Conservation (phyloP, 768 basidiomycete genomes). For the Mycena rosella region DNA sequence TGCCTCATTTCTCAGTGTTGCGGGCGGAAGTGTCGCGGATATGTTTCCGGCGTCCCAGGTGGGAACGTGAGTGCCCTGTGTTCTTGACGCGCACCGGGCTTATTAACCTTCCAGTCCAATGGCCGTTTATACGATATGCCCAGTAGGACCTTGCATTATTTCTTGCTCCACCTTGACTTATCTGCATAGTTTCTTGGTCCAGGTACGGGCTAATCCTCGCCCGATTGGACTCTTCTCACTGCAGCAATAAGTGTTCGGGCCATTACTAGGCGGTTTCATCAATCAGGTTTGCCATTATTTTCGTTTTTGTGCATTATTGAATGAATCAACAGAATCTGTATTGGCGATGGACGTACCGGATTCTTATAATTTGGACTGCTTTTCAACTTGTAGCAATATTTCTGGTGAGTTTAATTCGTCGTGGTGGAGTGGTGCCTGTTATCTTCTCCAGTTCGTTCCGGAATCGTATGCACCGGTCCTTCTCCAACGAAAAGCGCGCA, state of each 20-base stretch:
- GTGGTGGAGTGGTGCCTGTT: background rate
- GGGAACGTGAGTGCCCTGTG: conserved; percentile 57
- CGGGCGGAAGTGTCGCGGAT: conserved; percentile 69
- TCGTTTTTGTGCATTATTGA: background rate
- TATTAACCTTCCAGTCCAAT: conserved; percentile 51
- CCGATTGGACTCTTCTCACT: background rate
- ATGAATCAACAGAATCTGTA: conserved; percentile 55
- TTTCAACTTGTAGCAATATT: conserved; percentile 64
- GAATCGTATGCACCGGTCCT: conserved; percentile 80
- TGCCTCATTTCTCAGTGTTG: conserved; percentile 68
- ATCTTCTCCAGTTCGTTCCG: conserved; percentile 66
- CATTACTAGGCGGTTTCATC: conserved; percentile 64
- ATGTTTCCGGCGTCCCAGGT: conserved; percentile 69
- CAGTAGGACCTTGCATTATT: conserved; percentile 61
- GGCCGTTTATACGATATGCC: conserved; percentile 69
- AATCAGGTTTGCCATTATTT: conserved; percentile 63
- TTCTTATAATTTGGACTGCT: conserved; percentile 78
- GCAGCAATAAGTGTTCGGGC: conserved; percentile 7
- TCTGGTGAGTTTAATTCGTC: conserved; percentile 53
- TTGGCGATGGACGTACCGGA: conserved; percentile 86
- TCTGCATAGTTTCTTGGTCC: conserved; percentile 33
- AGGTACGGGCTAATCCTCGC: conserved; percentile 8
- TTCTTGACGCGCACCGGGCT: background rate
- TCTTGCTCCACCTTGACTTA: background rate
- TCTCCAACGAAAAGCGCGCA: conserved; percentile 68